phyloP scores from a whole-genome alignment of 257 asterid species.

The Nicotiana noctiflora region DNA sequence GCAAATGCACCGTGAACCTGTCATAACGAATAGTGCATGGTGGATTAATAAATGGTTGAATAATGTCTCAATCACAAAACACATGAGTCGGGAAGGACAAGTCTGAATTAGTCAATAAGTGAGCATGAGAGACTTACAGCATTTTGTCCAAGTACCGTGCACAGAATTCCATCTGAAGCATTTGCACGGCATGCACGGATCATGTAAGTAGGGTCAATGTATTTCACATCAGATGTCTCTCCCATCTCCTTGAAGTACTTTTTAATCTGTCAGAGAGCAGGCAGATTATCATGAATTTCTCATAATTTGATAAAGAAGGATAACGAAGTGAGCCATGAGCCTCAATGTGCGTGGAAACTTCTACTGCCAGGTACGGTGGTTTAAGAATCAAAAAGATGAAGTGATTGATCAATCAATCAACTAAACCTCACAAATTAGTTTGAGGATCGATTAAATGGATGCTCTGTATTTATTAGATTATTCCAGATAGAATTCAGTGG shows the following conservation, averaged over 20 bases:
- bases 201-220: slow-evolving; percentile 96
- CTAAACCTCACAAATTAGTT: background rate
- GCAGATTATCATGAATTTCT: slow-evolving; percentile 16
- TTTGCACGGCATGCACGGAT: slow-evolving; percentile 98
- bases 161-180: slow-evolving; percentile 92
- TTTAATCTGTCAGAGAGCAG: slow-evolving; percentile 41
- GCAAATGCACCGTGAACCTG: slow-evolving; percentile 99
- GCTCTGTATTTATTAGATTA: background rate
- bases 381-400: background rate
- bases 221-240: slow-evolving; percentile 77
- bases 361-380: background rate
- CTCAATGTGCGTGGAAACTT: background rate
- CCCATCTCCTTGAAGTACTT: slow-evolving; percentile 71
- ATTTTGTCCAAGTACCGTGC: slow-evolving; percentile 96
- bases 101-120: background rate
- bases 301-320: background rate
- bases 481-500: background rate
- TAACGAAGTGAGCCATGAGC: background rate
- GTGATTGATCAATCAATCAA: background rate
- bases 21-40: background rate
- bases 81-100: background rate
- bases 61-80: background rate
- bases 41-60: background rate
- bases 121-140: slow-evolving; percentile 52
- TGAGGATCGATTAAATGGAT: background rate